Evolutionary conservation across 2,329 filamentous ascomycete genomes (phyloP).

Genomic region (Teratosphaeria gauchensis): DNA sequence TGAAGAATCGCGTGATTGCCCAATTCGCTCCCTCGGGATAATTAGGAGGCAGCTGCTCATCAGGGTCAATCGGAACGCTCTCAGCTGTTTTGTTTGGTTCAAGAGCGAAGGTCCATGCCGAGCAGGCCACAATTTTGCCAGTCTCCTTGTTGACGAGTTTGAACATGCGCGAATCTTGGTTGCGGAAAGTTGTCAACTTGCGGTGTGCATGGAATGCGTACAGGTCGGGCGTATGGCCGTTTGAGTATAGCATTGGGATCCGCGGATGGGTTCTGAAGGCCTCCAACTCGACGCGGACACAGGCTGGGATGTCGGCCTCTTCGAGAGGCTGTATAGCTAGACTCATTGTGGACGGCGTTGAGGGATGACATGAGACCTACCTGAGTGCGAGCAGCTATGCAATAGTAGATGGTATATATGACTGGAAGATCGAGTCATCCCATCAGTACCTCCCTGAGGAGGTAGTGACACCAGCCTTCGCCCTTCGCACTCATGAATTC

Average conservation of each 20-base stretch:
- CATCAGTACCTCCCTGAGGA: neutral
- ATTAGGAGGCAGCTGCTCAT: constrained; percentile 11
- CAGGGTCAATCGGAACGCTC: neutral
- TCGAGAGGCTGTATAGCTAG: constrained; percentile 9
- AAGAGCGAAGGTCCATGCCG: constrained; percentile 14
- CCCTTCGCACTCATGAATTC: neutral
- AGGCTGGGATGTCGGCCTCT: constrained; percentile 14
- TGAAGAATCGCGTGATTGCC: constrained; percentile 12
- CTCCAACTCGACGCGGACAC: constrained; percentile 13
- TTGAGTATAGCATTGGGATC: constrained; percentile 17
- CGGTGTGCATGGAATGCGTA: constrained; percentile 13
- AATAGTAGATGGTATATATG: no score
- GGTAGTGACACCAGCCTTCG: neutral
- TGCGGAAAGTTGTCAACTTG: constrained; percentile 7
- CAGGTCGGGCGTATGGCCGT: constrained; percentile 15
- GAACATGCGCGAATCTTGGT: constrained; percentile 7
- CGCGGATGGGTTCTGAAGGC: constrained; percentile 18
- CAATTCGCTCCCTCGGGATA: constrained; percentile 17
- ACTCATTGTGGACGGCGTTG: constrained; percentile 5
- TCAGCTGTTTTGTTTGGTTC: constrained; percentile 3
- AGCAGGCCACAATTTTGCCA: constrained; percentile 13
- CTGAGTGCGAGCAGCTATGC: neutral
- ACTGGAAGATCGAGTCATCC: neutral
- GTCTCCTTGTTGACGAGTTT: constrained; percentile 15
- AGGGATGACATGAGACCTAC: neutral